Conservation (phyloP, 352 stramenopile genomes). For the Phytophthora macrochlamydospora region DNA sequence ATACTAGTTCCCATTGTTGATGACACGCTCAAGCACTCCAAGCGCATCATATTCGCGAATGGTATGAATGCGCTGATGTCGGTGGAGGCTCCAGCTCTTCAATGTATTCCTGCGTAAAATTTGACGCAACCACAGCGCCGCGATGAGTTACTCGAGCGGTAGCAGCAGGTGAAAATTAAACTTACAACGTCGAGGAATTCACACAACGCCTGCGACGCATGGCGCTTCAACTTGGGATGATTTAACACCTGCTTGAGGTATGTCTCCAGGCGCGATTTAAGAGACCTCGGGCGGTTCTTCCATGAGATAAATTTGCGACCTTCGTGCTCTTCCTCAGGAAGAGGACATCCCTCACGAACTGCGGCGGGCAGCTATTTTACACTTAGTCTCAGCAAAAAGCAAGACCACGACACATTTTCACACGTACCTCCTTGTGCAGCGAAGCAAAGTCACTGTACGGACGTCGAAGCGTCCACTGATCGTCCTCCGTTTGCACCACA, state of each 20-base stretch:
- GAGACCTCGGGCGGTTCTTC: conserved; percentile 57
- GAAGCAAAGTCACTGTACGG: conserved; percentile 71
- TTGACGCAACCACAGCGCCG: background rate
- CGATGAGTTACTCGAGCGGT: no score
- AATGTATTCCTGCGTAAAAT: conserved; percentile 58
- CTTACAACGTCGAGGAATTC: conserved; percentile 78
- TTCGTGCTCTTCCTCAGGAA: conserved; percentile 52
- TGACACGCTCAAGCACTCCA: background rate
- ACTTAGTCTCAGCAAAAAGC: background rate
- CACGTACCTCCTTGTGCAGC: conserved; percentile 54
- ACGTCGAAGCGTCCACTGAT: conserved; percentile 67
- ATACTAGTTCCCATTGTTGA: no score
- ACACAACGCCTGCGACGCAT: conserved; percentile 63
- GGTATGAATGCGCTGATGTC: conserved; percentile 40
- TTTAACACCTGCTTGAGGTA: conserved; percentile 64
- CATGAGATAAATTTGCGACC: conserved; percentile 59
- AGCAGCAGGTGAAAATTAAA: no score
- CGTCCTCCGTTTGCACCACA: conserved; percentile 71
- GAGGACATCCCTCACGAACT: conserved; percentile 45
- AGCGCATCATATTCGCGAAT: conserved; percentile 37
- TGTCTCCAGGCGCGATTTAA: conserved; percentile 70
- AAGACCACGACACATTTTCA: background rate
- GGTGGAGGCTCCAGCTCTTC: conserved; percentile 33
- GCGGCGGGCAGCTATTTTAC: conserved; percentile 42
- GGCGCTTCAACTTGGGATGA: conserved; percentile 53